Evolutionary conservation across 2,329 filamentous ascomycete species (phyloP), one percentile per base, ranked within the genome.

Genomic region (Claviceps arundinis): DNA sequence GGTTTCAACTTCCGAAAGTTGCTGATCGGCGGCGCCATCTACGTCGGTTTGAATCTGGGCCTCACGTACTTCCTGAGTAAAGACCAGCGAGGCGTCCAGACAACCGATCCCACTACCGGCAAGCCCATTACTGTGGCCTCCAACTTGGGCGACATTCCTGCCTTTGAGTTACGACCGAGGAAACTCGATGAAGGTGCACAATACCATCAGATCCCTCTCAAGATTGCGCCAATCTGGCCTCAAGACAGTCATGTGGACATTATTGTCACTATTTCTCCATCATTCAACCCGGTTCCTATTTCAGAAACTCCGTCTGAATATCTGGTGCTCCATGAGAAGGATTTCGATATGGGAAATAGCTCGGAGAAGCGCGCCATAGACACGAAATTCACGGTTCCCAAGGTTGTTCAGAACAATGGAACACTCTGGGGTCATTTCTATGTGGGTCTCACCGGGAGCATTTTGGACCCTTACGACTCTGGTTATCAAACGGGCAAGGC

Each of bases 351-450:
- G 52, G 86, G 86, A 55, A 84, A 94, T 68, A 89, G 76, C 64
- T 84, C 81, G 53, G 89, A 97, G 61, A 84, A 78, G 62, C 81
- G 93, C 53, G 76, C 84, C 51, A 77, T 90, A 53, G 83, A 91
- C 59, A 87, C 86, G 6, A 83, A 75, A 40, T 89, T 98, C 64
- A 70, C 75, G 3, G 82, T 97, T 4, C 91, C 93, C 2, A 74
- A 75, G 56, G 75, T 80, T 43, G 89, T 95, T 0, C 90, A 96
- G 73, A 78, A 89, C 59, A 97, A 97, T 65, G 89, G 88, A 37
- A 96, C 91, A 1, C 77, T 98, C 9, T 96, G 88, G 82, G 91
- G 87, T 2, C 93, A 98, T 67, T 94, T 97, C 68, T 95, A 89
- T 61, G 73, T 97, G 55, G 88, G 82, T 11, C 79, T 95, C 57